Evolutionary conservation across 495 filamentous ascomycete genomes (phyloP), one percentile per base, ranked within the genome.

Genomic region (Zalerion maritima): DNA sequence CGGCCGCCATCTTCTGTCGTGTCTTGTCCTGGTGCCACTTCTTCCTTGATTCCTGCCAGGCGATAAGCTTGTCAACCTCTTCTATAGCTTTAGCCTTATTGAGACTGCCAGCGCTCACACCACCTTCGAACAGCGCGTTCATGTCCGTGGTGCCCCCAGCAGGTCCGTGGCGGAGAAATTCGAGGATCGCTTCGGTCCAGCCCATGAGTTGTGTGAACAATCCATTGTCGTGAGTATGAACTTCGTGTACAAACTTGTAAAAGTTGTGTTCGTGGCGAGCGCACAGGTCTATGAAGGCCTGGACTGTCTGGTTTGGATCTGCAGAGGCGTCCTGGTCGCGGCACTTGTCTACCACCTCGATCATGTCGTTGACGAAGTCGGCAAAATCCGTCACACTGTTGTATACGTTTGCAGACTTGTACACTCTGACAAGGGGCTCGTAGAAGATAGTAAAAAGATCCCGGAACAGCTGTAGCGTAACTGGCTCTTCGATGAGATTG

Each of bases 391-490:
- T 97, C 35, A 97, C 82, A 48, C 74, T 82, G 57, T 72, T 84
- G 64, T 97, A 97, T 17, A 97, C 89, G 41, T 96, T 97, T 39
- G 89, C 89, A 14, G 87, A 94, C 57, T 96, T 97, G 60, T 97
- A 97, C 0, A 97, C 89, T 13, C 89, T 69, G 10, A 97, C 78
- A 6, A 97, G 70, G 0, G 89, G 89, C 48, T 97, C 89, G 54
- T 97, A 97, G 62, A 97, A 97, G 46, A 97, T 94, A 12, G 84
- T 91, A 54, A 97, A 96, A 25, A 97, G 72, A 41, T 96, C 91
- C 22, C 84, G 74, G 66, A 97, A 89, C 24, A 97, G 63, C 43
- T 89, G 79, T 14, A 96, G 66, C 5, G 89, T 94, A 12, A 81
- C 81, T 0, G 89, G 82, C 54, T 97, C 89, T 57, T 94, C 83